Conservation (phyloP, 2,329 filamentous ascomycete genomes). For the Cladophialophora immunda region DNA sequence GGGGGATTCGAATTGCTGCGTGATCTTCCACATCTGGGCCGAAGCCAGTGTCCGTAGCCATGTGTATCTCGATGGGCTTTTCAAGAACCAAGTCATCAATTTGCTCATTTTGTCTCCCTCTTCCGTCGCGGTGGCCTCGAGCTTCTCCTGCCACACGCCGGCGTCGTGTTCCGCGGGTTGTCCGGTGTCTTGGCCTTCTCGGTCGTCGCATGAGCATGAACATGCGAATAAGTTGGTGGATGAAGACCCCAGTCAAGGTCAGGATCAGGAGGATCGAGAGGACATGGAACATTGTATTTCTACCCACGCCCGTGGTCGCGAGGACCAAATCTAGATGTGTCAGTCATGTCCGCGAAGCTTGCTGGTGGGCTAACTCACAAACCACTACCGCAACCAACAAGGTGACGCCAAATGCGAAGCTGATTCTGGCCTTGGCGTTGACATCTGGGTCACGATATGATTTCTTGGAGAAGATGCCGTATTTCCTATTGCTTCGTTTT, state of each 20-base stretch:
- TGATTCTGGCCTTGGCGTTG: conserved; percentile 54
- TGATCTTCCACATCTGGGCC: conserved; percentile 53
- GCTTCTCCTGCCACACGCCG: conserved; percentile 62
- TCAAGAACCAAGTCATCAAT: conserved; percentile 55
- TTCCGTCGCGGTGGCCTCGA: conserved; percentile 62
- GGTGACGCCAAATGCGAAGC: conserved; percentile 72
- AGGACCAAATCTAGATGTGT: conserved; percentile 72
- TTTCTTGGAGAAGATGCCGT: conserved; percentile 59
- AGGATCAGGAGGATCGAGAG: conserved; percentile 81
- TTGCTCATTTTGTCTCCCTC: conserved; percentile 45
- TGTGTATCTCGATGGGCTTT: conserved; percentile 77
- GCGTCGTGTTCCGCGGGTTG: conserved; percentile 44
- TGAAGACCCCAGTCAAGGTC: conserved; percentile 78
- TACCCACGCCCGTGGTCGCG: conserved; percentile 69
- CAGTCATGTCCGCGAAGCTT: conserved; percentile 16
- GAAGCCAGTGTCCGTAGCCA: conserved; percentile 77
- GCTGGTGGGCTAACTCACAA: conserved; percentile 63
- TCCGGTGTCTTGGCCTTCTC: conserved; percentile 44
- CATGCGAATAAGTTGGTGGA: conserved; percentile 77
- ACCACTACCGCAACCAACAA: conserved; percentile 67
- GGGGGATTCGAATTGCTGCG: conserved; percentile 63
- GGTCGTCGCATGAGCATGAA: conserved; percentile 70
- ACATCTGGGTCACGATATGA: conserved; percentile 50
- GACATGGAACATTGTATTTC: conserved; percentile 77
- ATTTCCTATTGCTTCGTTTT: conserved; percentile 7